A percentile compares a stretch with the other conserved stretches of the same genome.
These are phyloP conservation scores for Vitis labrusca DNA, from an alignment of 164 flowering plant genomes.

Conservation along the genomic window DNA sequence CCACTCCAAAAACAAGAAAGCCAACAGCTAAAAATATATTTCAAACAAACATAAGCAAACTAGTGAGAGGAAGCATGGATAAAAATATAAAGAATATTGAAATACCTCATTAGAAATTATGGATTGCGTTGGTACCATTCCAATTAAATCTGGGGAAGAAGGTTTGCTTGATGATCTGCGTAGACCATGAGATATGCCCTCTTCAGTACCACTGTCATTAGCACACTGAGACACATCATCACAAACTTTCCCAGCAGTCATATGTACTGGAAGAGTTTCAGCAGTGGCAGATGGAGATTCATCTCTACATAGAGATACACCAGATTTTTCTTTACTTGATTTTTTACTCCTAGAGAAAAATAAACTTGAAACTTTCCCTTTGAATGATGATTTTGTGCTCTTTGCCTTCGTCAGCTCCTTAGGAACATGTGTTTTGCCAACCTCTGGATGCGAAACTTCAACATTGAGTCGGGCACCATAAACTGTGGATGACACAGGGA, in stretches of 20 bases:
- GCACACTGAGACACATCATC: slow-evolving; percentile 25
- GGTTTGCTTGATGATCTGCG: slow-evolving; percentile 18
- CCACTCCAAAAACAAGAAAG: neutral
- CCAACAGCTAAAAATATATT: neutral
- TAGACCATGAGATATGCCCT: slow-evolving; percentile 17
- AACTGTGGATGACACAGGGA: slow-evolving; percentile 68
- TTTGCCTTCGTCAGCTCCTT: slow-evolving; percentile 53
- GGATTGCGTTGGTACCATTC: slow-evolving; percentile 22
- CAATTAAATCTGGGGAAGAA: slow-evolving; percentile 21
- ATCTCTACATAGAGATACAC: slow-evolving; percentile 21
- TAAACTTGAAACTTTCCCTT: slow-evolving; percentile 80
- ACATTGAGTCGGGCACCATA: slow-evolving; percentile 42
- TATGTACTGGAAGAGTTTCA: slow-evolving; percentile 19
- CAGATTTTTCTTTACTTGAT: slow-evolving; percentile 52
- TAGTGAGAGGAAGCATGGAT: neutral
- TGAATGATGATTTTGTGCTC: slow-evolving; percentile 61
- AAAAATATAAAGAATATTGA: slow-evolving; percentile 5
- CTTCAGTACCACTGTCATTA: slow-evolving; percentile 22
- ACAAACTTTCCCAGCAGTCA: slow-evolving; percentile 10
- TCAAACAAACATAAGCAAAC: neutral
- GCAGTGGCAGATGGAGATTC: slow-evolving; percentile 21
- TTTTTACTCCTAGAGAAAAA: slow-evolving; percentile 82
- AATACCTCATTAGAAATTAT: slow-evolving; percentile 41
- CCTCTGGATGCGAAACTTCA: slow-evolving; percentile 39
- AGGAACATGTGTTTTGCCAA: slow-evolving; percentile 28